These are phyloP conservation scores for Daldinia eschscholtzii DNA, from an alignment of 2,329 filamentous ascomycete species.

Conservation along the genomic window DNA sequence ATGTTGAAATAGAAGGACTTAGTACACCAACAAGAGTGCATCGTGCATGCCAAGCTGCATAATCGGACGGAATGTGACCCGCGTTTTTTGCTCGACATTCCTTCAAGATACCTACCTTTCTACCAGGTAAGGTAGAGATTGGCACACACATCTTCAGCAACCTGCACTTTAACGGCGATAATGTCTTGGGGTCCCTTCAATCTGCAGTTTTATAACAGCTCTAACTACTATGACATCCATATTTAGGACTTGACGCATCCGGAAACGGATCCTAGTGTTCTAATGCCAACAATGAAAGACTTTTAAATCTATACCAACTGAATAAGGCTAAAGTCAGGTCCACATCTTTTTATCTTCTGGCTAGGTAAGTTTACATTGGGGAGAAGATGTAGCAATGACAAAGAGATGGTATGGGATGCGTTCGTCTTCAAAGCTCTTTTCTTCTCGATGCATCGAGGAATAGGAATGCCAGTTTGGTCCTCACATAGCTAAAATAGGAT, in stretches of 20 bases:
- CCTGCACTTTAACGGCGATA: neutral
- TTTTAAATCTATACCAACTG: conserved; percentile 4
- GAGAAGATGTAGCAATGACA: conserved; percentile 14
- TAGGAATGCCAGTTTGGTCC: conserved; percentile 40
- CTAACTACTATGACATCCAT: neutral
- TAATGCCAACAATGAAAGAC: conserved; percentile 21
- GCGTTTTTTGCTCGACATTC: no score
- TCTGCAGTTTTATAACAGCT: neutral
- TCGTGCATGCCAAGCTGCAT: neutral
- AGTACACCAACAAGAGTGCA: neutral
- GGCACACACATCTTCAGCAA: no score
- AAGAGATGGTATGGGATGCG: conserved; percentile 39
- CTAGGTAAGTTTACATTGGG: neutral
- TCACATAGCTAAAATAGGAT: conserved; percentile 19
- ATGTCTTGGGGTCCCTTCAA: neutral
- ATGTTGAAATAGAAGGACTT: neutral
- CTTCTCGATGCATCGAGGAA: conserved; percentile 34
- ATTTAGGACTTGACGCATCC: conserved; percentile 17
- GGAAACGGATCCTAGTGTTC: conserved; percentile 26
- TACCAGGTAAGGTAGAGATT: no score
- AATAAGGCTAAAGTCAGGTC: conserved; percentile 38
- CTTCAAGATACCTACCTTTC: no score
- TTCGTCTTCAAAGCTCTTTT: conserved; percentile 25
- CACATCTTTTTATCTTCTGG: conserved; percentile 42
- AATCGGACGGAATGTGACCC: no score